These are phyloP conservation scores for Sporobolomyces roseus DNA, from an alignment of 768 basidiomycete species.

Conservation along the genomic window DNA sequence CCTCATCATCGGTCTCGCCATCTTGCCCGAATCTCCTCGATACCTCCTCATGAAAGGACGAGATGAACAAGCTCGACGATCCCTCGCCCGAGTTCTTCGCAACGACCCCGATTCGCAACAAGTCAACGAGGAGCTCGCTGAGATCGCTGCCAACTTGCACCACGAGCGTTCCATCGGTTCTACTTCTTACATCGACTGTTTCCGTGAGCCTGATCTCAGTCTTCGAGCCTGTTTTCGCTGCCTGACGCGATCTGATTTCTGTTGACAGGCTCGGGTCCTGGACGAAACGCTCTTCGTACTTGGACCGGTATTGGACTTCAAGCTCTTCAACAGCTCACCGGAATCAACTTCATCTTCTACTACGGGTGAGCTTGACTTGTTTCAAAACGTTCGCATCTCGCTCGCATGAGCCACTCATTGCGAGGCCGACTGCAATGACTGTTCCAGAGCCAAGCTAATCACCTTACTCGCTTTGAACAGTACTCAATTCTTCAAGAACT, in stretches of 20 bases:
- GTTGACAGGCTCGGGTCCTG: too few species aligned
- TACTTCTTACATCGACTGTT: conserved; percentile 64
- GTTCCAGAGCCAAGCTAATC: too few species aligned
- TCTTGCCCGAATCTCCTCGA: conserved; percentile 58
- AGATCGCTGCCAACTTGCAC: conserved; percentile 57
- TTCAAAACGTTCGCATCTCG: neutral
- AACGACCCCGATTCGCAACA: conserved; percentile 56
- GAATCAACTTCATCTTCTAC: conserved; percentile 48
- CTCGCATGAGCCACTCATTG: too few species aligned
- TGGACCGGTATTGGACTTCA: conserved; percentile 75
- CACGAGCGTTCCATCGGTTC: conserved; percentile 62
- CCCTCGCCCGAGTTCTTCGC: conserved; percentile 63
- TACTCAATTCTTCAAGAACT: conserved; percentile 25
- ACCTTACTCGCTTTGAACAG: neutral
- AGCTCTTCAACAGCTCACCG: conserved; percentile 62
- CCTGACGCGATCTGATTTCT: too few species aligned
- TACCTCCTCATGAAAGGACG: conserved; percentile 60
- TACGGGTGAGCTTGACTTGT: neutral
- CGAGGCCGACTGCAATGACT: too few species aligned
- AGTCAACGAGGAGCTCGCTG: conserved; percentile 54
- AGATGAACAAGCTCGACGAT: conserved; percentile 57
- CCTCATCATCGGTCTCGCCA: conserved; percentile 63
- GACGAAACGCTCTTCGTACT: conserved; percentile 64
- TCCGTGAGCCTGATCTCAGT: too few species aligned
- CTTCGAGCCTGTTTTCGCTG: too few species aligned